A percentile compares a stretch with the other conserved stretches of the same genome.
These are phyloP conservation scores for Saitozyma podzolica DNA, from an alignment of 768 basidiomycete species.

Conservation along the genomic window DNA sequence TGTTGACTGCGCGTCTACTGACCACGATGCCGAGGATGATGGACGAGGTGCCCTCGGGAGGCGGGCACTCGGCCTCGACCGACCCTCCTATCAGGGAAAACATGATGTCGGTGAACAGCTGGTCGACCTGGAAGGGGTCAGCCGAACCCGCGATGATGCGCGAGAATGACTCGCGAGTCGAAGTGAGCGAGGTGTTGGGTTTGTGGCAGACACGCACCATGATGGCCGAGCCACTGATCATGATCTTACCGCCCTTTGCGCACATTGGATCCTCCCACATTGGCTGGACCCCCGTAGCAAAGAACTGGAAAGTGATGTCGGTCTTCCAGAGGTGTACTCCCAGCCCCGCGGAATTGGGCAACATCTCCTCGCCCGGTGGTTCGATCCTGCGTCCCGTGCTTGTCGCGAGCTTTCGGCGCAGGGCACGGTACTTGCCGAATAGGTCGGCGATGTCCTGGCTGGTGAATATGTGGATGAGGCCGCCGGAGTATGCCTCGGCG, in stretches of 20 bases:
- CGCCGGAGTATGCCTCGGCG: conserved; percentile 28
- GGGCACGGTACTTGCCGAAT: conserved; percentile 36
- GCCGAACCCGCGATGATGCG: not conserved
- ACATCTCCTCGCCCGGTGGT: conserved; percentile 8
- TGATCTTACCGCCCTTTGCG: conserved; percentile 38
- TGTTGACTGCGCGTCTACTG: conserved; percentile 14
- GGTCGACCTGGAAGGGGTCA: conserved; percentile 33
- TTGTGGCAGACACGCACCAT: conserved; percentile 11
- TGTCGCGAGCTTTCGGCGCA: conserved; percentile 28
- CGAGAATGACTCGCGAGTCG: not conserved
- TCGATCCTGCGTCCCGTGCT: conserved; percentile 24
- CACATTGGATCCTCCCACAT: conserved; percentile 47
- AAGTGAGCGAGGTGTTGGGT: not conserved
- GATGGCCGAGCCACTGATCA: conserved; percentile 21
- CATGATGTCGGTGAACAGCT: conserved; percentile 32
- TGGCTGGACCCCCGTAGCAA: conserved; percentile 30
- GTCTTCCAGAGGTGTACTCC: conserved; percentile 24
- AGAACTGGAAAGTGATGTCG: conserved; percentile 42
- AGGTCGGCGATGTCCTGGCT: conserved; percentile 25
- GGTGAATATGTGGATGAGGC: conserved; percentile 28
- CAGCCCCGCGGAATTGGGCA: conserved; percentile 18
- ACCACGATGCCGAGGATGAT: not conserved
- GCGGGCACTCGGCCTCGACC: conserved; percentile 8
- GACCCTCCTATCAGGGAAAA: conserved; percentile 23
- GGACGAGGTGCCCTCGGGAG: not conserved